Conservation (phyloP, 2,329 filamentous ascomycete genomes). For the Diaporthe destruens region DNA sequence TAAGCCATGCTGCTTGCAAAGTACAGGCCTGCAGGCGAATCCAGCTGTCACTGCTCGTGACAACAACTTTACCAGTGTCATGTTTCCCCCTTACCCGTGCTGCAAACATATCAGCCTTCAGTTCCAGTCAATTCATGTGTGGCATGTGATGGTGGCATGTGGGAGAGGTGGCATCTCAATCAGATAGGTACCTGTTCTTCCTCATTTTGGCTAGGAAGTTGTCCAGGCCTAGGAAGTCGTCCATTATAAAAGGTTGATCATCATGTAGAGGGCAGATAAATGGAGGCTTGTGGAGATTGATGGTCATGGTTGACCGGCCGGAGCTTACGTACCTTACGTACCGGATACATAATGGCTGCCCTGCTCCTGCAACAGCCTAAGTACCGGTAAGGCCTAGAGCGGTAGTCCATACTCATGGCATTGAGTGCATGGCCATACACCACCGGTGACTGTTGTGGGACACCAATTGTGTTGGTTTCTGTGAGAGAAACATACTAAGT, state of each 20-base stretch:
- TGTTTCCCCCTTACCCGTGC: background rate
- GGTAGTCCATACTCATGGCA: background rate
- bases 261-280: slow-evolving; percentile 23
- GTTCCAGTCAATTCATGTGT: background rate
- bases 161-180: slow-evolving; percentile 9
- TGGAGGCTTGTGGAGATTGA: background rate
- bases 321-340: slow-evolving; percentile 8
- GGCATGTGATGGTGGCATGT: background rate
- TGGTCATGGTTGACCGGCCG: background rate
- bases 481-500: background rate
- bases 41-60: background rate
- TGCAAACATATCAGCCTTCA: slow-evolving; percentile 23
- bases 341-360: background rate
- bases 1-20: no score
- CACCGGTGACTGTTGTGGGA: background rate
- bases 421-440: background rate
- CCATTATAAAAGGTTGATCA: slow-evolving; percentile 41
- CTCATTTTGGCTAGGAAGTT: slow-evolving; percentile 40
- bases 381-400: background rate
- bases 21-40: background rate
- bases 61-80: background rate
- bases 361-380: background rate
- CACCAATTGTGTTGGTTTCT: background rate
- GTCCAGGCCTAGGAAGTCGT: slow-evolving; percentile 41
- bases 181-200: slow-evolving; percentile 39